Evolutionary conservation across 306 rosid genomes (phyloP).

Genomic region (Fragaria iinumae): DNA sequence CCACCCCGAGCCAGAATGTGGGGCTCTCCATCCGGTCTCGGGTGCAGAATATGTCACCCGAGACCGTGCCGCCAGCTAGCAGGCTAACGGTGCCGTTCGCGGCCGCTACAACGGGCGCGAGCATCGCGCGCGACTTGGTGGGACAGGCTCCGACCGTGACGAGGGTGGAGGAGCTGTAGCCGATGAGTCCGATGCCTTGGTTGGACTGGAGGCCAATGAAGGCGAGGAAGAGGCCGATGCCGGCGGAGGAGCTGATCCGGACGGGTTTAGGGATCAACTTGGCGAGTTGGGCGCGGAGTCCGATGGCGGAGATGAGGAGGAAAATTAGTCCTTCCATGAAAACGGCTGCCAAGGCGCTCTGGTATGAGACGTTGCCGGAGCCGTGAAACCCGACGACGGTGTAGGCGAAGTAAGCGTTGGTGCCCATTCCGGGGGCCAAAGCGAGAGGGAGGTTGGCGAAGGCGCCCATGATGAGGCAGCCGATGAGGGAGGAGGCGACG

Average conservation of each 20-base stretch:
- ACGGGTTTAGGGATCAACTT: constrained; percentile 88
- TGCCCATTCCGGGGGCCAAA: constrained; percentile 96
- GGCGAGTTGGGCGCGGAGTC: constrained; percentile 76
- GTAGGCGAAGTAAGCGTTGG: constrained; percentile 94
- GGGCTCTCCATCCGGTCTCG: constrained; percentile 77
- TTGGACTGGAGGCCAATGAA: constrained; percentile 85
- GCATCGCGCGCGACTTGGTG: constrained; percentile 43
- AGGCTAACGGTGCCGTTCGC: constrained; percentile 64
- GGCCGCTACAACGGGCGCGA: constrained; percentile 59
- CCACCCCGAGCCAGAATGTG: constrained; percentile 85
- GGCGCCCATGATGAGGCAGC: constrained; percentile 85
- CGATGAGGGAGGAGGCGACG: constrained; percentile 73
- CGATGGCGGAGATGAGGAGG: constrained; percentile 58
- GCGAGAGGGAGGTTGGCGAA: constrained; percentile 92
- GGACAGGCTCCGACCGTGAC: constrained; percentile 82
- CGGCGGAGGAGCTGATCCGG: constrained; percentile 90
- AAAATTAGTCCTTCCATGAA: constrained; percentile 82
- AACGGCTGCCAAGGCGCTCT: constrained; percentile 79
- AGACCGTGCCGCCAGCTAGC: constrained; percentile 52
- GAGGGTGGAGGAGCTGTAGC: constrained; percentile 69
- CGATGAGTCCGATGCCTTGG: constrained; percentile 81
- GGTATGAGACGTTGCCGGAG: constrained; percentile 80
- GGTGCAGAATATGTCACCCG: constrained; percentile 59
- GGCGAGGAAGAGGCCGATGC: constrained; percentile 90
- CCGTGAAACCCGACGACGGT: constrained; percentile 97